These are phyloP conservation scores for Volvariella volvacea DNA, from an alignment of 1,284 basidiomycete genomes.

Conservation along the genomic window DNA sequence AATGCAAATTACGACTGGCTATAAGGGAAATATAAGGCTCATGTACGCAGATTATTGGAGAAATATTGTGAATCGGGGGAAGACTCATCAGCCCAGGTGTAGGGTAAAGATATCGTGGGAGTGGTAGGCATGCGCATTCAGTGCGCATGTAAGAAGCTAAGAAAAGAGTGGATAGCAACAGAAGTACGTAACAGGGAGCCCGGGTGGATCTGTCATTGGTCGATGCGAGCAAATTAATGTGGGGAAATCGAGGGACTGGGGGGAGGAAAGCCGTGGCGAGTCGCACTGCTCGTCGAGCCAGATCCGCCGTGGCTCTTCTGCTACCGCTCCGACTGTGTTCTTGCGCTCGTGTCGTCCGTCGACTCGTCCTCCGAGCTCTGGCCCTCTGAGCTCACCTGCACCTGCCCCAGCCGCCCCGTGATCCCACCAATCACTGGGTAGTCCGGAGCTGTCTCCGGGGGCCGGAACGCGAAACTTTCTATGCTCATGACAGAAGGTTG, in stretches of 20 bases:
- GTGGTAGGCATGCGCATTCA: constrained; percentile 36
- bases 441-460: constrained; percentile 15
- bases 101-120: constrained; percentile 32
- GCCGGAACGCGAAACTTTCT: constrained; percentile 19
- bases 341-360: neutral
- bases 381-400: constrained; percentile 21
- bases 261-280: neutral
- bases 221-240: constrained; percentile 27
- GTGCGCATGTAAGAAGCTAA: constrained; percentile 33
- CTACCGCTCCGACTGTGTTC: neutral
- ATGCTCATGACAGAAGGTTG: constrained; percentile 22
- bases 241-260: constrained; percentile 17
- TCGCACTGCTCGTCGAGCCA: neutral
- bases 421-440: constrained; percentile 12
- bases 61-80: too few species aligned
- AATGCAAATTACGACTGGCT: too few species aligned
- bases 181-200: constrained; percentile 35
- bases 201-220: constrained; percentile 32
- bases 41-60: too few species aligned
- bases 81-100: too few species aligned
- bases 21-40: too few species aligned
- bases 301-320: neutral
- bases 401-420: constrained; percentile 15
- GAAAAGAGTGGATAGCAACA: constrained; percentile 40
- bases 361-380: neutral